Percentiles rank a stretch among this genome's conserved stretches.
These are phyloP conservation scores for Xylaria palmicola DNA, from an alignment of 495 filamentous ascomycete species.

Conservation along the genomic window DNA sequence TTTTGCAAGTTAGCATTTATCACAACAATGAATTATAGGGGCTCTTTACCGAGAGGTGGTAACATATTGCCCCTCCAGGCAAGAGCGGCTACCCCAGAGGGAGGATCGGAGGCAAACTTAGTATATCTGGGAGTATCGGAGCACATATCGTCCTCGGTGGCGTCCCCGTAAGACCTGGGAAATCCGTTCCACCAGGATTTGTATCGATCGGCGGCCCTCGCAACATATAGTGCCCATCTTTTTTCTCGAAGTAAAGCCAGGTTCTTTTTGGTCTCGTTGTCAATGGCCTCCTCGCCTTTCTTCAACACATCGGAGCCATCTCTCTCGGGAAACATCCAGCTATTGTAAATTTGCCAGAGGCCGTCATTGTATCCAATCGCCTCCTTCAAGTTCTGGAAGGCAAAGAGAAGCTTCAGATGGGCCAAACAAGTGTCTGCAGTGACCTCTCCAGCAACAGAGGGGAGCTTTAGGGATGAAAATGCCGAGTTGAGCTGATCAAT, in stretches of 20 bases:
- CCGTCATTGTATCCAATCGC: constrained; percentile 61
- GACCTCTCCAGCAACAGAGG: constrained; percentile 24
- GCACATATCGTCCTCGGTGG: constrained; percentile 34
- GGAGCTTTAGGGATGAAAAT: constrained; percentile 40
- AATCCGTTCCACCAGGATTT: constrained; percentile 64
- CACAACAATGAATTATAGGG: background rate
- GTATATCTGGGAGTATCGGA: constrained; percentile 18
- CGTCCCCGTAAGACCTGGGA: constrained; percentile 30
- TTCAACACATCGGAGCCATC: constrained; percentile 20
- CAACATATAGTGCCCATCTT: constrained; percentile 75
- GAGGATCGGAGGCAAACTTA: constrained; percentile 14
- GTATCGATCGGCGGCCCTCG: constrained; percentile 73
- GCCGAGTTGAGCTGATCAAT: constrained; percentile 38
- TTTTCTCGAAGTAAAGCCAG: constrained; percentile 67
- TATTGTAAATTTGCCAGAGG: constrained; percentile 62
- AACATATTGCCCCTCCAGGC: constrained; percentile 34
- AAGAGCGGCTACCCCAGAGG: constrained; percentile 2
- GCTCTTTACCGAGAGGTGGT: constrained; percentile 39
- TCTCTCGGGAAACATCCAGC: constrained; percentile 34
- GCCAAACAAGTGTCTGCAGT: constrained; percentile 57
- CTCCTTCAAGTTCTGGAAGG: constrained; percentile 67
- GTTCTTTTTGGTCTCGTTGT: constrained; percentile 24
- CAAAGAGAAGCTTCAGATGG: constrained; percentile 74
- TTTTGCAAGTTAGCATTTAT: constrained; percentile 11
- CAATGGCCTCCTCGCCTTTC: constrained; percentile 8